Conservation (phyloP, 306 rosid genomes). For the Clitoria ternatea region DNA sequence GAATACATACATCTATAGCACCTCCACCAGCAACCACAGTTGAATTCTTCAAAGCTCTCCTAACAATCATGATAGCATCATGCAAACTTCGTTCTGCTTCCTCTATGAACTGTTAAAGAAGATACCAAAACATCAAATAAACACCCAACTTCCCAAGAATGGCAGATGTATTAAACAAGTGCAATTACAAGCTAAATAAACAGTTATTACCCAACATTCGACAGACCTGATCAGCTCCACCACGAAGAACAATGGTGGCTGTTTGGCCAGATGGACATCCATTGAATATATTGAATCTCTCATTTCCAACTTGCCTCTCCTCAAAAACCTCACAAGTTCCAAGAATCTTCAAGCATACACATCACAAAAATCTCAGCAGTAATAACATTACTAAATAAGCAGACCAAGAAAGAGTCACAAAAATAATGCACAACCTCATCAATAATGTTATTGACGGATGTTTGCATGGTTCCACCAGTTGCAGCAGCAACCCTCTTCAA, state of each 20-base stretch:
- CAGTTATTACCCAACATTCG: background rate
- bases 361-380: conserved; percentile 18
- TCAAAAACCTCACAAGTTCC: conserved; percentile 93
- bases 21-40: conserved; percentile 99
- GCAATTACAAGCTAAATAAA: background rate
- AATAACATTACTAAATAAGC: background rate
- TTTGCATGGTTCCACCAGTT: conserved; percentile 93
- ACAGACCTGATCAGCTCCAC: conserved; percentile 97
- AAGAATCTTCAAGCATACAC: conserved; percentile 61
- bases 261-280: conserved; percentile 96
- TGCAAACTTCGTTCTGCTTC: conserved; percentile 99
- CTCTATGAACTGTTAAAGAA: conserved; percentile 80
- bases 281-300: conserved; percentile 87
- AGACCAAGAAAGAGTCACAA: background rate
- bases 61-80: conserved; percentile 98
- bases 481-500: conserved; percentile 93
- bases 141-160: conserved; percentile 22
- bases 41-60: conserved; percentile 95
- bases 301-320: conserved; percentile 97
- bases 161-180: background rate
- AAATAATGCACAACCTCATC: conserved; percentile 61
- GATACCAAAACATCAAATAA: conserved; percentile 12
- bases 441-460: conserved; percentile 87
- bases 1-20: conserved; percentile 83
- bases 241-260: conserved; percentile 97